Conservation (phyloP, 208 protist species). For the Trypanosoma scelopori region DNA sequence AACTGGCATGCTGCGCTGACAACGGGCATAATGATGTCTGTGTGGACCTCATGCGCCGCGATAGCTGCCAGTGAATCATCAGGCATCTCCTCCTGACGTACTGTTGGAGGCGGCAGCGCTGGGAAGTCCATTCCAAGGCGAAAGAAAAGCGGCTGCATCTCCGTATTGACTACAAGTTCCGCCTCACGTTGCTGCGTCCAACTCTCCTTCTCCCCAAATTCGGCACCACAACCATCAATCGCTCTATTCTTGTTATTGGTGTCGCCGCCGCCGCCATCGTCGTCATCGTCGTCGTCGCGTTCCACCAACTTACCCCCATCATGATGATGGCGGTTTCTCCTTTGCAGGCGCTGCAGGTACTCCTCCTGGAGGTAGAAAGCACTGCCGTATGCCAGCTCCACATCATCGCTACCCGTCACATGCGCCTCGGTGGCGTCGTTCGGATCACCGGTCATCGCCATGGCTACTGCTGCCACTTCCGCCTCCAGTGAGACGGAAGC, state of each 20-base stretch:
- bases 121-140: conserved; percentile 65
- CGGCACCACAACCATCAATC: background rate
- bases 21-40: conserved; percentile 77
- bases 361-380: conserved; percentile 63
- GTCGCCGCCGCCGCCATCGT: background rate
- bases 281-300: conserved; percentile 2
- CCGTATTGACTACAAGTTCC: conserved; percentile 21
- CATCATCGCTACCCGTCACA: conserved; percentile 50
- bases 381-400: conserved; percentile 59
- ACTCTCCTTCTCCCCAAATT: background rate
- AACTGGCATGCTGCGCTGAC: conserved; percentile 51
- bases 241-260: background rate
- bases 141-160: conserved; percentile 67
- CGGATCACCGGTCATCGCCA: conserved; percentile 6
- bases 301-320: background rate
- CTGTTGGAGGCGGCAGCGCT: conserved; percentile 5
- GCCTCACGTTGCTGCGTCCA: background rate
- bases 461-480: background rate
- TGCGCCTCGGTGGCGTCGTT: conserved; percentile 48
- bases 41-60: conserved; percentile 26
- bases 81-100: background rate
- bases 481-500: background rate
- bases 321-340: background rate
- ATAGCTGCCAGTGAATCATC: conserved; percentile 16
- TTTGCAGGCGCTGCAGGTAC: conserved; percentile 15